Conservation (phyloP, 495 filamentous ascomycete genomes). For the Xylaria telfairii region DNA sequence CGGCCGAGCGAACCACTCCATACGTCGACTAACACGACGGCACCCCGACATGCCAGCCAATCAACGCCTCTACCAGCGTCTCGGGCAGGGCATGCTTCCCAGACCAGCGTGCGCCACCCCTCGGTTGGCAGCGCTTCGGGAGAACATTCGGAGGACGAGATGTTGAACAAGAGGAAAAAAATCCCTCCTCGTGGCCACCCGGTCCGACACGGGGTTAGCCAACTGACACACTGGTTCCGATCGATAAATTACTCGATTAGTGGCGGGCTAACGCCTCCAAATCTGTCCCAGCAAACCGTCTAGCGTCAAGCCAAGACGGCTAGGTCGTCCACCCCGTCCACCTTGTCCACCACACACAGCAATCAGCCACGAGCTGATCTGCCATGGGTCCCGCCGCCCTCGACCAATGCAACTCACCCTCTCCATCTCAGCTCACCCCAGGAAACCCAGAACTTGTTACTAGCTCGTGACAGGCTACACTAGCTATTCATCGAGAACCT, state of each 20-base stretch:
- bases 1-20: constrained; percentile 25
- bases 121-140: constrained; percentile 9
- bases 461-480: constrained; percentile 8
- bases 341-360: constrained; percentile 10
- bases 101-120: constrained; percentile 1
- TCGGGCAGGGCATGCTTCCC: constrained; percentile 19
- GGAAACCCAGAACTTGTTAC: constrained; percentile 17
- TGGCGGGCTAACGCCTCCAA: constrained; percentile 14
- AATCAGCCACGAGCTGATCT: constrained; percentile 25
- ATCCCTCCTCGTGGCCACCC: constrained; percentile 8
- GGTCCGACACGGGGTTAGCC: constrained; percentile 1
- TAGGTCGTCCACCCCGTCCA: constrained; percentile 11
- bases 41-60: constrained; percentile 21
- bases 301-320: constrained; percentile 27
- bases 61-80: constrained; percentile 21
- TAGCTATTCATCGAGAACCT: constrained; percentile 4
- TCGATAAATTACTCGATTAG: constrained; percentile 24
- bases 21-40: not conserved
- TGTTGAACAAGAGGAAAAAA: not conserved
- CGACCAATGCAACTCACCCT: constrained; percentile 21
- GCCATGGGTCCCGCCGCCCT: constrained; percentile 25
- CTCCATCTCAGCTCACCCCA: constrained; percentile 14
- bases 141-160: not conserved
- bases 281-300: constrained; percentile 24
- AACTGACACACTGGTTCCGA: constrained; percentile 13